Evolutionary conservation across 495 filamentous ascomycete genomes (phyloP).

Genomic region (Penicillium bovifimosum): DNA sequence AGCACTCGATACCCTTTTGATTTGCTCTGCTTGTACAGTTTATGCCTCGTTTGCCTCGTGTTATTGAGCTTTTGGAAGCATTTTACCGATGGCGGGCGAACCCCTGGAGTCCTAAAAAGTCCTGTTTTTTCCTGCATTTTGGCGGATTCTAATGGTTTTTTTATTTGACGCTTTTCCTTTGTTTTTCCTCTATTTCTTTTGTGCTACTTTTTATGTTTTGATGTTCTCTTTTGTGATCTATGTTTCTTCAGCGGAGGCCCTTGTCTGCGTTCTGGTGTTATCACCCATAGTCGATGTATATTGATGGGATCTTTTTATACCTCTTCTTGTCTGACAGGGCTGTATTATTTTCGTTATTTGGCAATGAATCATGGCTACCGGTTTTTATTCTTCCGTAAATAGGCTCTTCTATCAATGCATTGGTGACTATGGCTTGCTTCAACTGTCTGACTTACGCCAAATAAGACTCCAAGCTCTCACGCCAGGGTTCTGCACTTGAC

Average conservation of each 20-base stretch:
- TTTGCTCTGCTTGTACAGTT: constrained; percentile 29
- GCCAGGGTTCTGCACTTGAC: constrained; percentile 24
- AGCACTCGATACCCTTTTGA: constrained; percentile 28
- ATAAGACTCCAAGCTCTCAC: constrained; percentile 31
- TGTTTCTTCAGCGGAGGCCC: constrained; percentile 15
- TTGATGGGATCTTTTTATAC: constrained; percentile 20
- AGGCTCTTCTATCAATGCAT: not conserved
- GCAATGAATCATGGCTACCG: constrained; percentile 16
- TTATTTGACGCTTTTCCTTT: not conserved
- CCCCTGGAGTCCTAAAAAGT: constrained; percentile 25
- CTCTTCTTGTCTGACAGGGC: constrained; percentile 21
- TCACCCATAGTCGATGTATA: constrained; percentile 24
- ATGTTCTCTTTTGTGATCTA: not conserved
- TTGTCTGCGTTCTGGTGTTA: constrained; percentile 18
- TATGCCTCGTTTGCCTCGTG: constrained; percentile 22
- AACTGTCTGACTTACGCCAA: constrained; percentile 9
- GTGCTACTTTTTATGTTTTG: not conserved
- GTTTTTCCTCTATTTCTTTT: not conserved
- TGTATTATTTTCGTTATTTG: constrained; percentile 32
- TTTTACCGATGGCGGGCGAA: constrained; percentile 25
- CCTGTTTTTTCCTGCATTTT: constrained; percentile 19
- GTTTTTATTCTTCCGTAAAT: not conserved
- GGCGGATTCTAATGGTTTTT: constrained; percentile 10
- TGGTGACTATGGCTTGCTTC: not conserved
- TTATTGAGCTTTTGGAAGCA: constrained; percentile 21